Conservation (phyloP, 805 yeast species). For the Candida insectorum region DNA sequence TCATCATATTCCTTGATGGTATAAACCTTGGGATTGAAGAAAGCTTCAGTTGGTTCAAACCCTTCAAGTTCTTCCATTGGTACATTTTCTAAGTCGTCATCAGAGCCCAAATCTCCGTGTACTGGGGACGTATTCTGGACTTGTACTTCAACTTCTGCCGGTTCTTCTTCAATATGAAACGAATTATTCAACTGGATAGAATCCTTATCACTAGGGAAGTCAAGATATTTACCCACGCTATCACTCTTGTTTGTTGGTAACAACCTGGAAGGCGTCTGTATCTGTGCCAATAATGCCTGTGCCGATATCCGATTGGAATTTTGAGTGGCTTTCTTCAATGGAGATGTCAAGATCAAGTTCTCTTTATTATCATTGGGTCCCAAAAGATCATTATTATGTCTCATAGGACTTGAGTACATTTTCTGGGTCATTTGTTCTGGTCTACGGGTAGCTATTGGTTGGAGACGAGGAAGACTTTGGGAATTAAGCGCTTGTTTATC, state of each 20-base stretch:
- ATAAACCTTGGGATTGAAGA: constrained; percentile 6
- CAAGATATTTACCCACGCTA: constrained; percentile 5
- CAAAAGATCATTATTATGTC: neutral
- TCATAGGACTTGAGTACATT: constrained; percentile 6
- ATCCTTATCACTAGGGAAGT: constrained; percentile 6
- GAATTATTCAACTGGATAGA: neutral
- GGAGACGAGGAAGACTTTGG: too few relatives aligned
- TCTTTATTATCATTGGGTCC: constrained; percentile 6
- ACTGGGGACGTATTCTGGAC: too few relatives aligned
- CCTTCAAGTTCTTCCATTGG: too few relatives aligned
- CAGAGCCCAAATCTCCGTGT: too few relatives aligned
- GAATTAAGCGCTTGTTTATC: too few relatives aligned
- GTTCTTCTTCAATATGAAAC: neutral
- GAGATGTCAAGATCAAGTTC: constrained; percentile 6
- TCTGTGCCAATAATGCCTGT: too few relatives aligned
- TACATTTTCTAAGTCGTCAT: too few relatives aligned
- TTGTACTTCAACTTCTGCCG: neutral
- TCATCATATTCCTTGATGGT: constrained; percentile 7
- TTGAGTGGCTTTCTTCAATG: constrained; percentile 3
- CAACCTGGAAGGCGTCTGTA: too few relatives aligned
- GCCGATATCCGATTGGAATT: neutral
- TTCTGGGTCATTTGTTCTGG: too few relatives aligned
- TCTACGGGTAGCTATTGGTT: too few relatives aligned
- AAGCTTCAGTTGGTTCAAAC: constrained; percentile 7
- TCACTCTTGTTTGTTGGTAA: too few relatives aligned